Evolutionary conservation across 768 basidiomycete species (phyloP), one percentile per base, ranked within the genome.

Genomic region (Termitomyces sp.): DNA sequence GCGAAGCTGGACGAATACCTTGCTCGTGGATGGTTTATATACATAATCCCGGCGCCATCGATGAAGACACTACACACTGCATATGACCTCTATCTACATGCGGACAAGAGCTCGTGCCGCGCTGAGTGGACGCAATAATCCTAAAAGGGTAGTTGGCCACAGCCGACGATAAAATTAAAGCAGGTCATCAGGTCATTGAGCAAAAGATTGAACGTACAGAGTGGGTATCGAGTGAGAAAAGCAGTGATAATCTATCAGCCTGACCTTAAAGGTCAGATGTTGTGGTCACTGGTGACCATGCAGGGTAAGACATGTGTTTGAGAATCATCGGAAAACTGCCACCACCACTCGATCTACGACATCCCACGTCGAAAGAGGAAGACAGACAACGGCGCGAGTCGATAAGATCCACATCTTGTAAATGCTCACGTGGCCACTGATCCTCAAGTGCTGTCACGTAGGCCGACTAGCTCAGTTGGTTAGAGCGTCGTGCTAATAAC

Each of bases 401-500:
- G n/a, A n/a, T n/a, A n/a, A n/a, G n/a, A n/a, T n/a, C n/a, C n/a
- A n/a, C n/a, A n/a, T n/a, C n/a, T n/a, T n/a, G n/a, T n/a, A n/a
- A n/a, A n/a, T n/a, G n/a, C 29, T 29, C 29, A 3, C 29, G 29
- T 29, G 29, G 29, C 29, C 29, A 6, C 29, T 29, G 29, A 29
- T 29, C n/a, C n/a, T n/a, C n/a, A n/a, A n/a, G n/a, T n/a, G n/a
- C n/a, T n/a, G n/a, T 12, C 3, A 4, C 34, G 13, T 36, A 7
- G 87, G 87, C 87, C 86, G 87, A 83, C 85, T 90, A 88, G 88
- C 88, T 90, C 88, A 90, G 88, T 77, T 89, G 88, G 88, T 90
- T 89, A 89, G 88, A 89, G 88, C 87, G 87, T 88, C 83, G 87
- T 87, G 84, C 87, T 89, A 88, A 87, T 86, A 83, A 85, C 82